Evolutionary conservation across 345 rosid genomes (phyloP).

Genomic region (Syzygium aqueum): DNA sequence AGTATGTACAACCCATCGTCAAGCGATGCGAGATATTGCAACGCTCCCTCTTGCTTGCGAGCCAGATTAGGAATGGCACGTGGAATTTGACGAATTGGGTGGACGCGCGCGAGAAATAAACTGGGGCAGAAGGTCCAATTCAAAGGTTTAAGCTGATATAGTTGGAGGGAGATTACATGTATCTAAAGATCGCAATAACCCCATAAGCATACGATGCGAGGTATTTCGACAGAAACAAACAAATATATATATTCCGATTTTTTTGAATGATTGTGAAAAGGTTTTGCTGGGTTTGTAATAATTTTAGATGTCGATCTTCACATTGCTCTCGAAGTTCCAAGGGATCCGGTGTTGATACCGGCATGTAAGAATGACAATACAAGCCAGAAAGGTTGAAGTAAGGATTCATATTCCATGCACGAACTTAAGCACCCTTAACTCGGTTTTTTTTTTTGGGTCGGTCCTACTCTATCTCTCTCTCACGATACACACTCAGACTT

Average conservation of each 20-base stretch:
- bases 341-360: neutral
- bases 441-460: no score
- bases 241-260: neutral
- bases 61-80: neutral
- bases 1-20: accelerated
- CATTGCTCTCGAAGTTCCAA: neutral
- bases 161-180: accelerated
- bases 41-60: neutral
- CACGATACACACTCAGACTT: no score
- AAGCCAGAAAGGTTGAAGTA: neutral
- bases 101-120: accelerated
- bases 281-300: neutral
- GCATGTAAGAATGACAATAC: neutral
- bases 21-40: neutral
- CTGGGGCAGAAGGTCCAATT: neutral
- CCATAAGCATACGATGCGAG: no score
- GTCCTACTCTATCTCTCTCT: no score
- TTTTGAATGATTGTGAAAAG: neutral
- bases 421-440: neutral
- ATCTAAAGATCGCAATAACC: neutral
- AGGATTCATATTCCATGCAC: neutral
- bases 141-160: neutral
- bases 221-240: no score
- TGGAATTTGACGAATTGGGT: no score
- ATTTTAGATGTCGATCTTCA: accelerated